Evolutionary conservation across 2,329 filamentous ascomycete genomes (phyloP).

Genomic region (Microsporum audouinii): DNA sequence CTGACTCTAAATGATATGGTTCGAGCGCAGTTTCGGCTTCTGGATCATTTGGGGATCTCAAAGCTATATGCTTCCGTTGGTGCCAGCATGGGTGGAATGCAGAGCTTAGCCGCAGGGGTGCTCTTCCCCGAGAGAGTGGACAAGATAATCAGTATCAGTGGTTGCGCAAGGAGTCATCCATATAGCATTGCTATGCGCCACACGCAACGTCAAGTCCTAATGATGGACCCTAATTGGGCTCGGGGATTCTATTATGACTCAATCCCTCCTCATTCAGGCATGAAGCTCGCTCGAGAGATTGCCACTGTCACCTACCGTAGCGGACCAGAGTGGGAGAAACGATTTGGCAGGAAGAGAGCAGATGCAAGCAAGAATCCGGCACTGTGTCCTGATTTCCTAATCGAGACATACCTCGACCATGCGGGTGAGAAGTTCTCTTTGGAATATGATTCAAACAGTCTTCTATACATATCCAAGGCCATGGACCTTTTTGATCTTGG

Average conservation of each 20-base stretch:
- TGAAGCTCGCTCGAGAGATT: constrained; percentile 96
- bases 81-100: constrained; percentile 98
- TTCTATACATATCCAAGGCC: constrained; percentile 93
- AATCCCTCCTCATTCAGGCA: constrained; percentile 84
- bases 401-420: constrained; percentile 96
- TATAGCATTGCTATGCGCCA: constrained; percentile 99
- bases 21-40: constrained; percentile 77
- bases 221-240: constrained; percentile 98
- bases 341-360: constrained; percentile 77
- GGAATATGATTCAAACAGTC: constrained; percentile 89
- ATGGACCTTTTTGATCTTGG: constrained; percentile 98
- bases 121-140: constrained; percentile 73
- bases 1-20: constrained; percentile 97
- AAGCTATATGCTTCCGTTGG: constrained; percentile 86
- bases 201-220: constrained; percentile 90
- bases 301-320: constrained; percentile 95
- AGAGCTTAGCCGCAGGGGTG: constrained; percentile 75
- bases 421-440: constrained; percentile 97
- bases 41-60: constrained; percentile 65
- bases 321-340: constrained; percentile 92
- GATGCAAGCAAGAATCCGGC: constrained; percentile 79
- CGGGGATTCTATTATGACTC: constrained; percentile 84
- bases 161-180: constrained; percentile 86
- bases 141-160: constrained; percentile 77
- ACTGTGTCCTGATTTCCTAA: constrained; percentile 91